Percentiles rank a stretch among this genome's conserved stretches.
Conservation (phyloP, 2,329 filamentous ascomycete genomes). For the Pseudogymnoascus pannorum region DNA sequence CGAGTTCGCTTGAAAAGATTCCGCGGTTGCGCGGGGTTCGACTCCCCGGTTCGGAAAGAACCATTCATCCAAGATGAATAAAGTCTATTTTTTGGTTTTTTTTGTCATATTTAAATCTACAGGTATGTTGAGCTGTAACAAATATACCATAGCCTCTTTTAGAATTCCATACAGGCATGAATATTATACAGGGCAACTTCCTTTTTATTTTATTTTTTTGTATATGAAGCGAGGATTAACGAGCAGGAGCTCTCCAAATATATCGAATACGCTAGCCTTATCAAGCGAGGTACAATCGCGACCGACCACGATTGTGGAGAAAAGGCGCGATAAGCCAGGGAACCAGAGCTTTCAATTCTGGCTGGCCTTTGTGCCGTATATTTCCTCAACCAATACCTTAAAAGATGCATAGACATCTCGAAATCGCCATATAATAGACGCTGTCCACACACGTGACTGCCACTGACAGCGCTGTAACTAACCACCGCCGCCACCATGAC, state of each 20-base stretch:
- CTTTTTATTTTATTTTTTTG: background rate
- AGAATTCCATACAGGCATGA: background rate
- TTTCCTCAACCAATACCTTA: background rate
- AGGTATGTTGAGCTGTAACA: background rate
- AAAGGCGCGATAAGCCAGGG: constrained; percentile 4
- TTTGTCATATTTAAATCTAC: background rate
- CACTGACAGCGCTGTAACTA: background rate
- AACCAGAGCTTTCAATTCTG: constrained; percentile 2
- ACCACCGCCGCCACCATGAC: constrained; percentile 18
- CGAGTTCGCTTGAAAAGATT: background rate
- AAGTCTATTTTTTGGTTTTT: constrained; percentile 8
- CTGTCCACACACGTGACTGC: background rate
- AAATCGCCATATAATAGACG: background rate
- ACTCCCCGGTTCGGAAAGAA: constrained; percentile 19
- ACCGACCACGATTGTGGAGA: constrained; percentile 9
- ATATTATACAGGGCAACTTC: background rate
- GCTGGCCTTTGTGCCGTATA: background rate
- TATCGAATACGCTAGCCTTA: background rate
- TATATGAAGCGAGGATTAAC: background rate
- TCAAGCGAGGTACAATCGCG: constrained; percentile 9
- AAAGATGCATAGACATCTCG: background rate
- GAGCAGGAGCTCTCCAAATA: constrained; percentile 1
- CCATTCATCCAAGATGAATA: constrained; percentile 7
- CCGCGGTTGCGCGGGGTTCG: constrained; percentile 21
- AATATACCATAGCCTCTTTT: background rate